Base-by-base conservation (phyloP, 495 filamentous ascomycete species). In the Evansstolkia leycettana region DNA sequence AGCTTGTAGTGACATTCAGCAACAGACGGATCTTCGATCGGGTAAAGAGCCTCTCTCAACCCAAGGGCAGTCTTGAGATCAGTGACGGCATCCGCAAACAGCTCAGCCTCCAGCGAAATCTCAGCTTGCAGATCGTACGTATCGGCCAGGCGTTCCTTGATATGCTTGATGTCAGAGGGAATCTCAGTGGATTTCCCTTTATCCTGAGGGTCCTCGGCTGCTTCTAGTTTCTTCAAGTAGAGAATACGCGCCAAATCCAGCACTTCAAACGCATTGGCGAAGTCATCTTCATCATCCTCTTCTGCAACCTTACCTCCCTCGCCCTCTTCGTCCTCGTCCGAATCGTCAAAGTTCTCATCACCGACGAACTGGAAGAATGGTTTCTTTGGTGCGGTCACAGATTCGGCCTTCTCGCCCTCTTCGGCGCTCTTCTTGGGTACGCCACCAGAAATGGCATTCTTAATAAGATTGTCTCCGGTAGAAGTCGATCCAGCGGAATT, bases 1-100 rank as follows among this genome's bases (percentile, higher is more conserved):
- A 96, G 75, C 55, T 94, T 95, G 64, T 78, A 96, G 55, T 96
- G 84, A 25, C 84, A 89, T 67, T 99, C 90, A 19, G 88, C 86
- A 36, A 95, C 67, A 13, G 88, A 68, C 35, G 80, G 76, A 26
- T 85, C 88, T 32, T 90, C 82, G 32, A 74, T 58, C 1, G 84
- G 70, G 50, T 81, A 89, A 9, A 95, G 69, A 10, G 74, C 64
- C 37, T 82, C 52, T 57, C 90, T 86, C 30, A 93, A 69, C 29
- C 67, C 69, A 7, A 99, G 71, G 5, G 84, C 72, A 5, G 78
- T 76, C 48, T 71, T 75, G 32, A 84, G 66, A 53, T 99, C 90
- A 12, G 69, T 67, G 15, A 93, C 80, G 2, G 90, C 89, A 43
- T 82, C 75, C 6, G 63, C 61, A 43, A 93, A 95, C 38, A 80